Percentiles rank a stretch among this genome's conserved stretches.
Evolutionary conservation across 73 alveolate species (phyloP).

Genomic region (Paramecium tetraurelia): DNA sequence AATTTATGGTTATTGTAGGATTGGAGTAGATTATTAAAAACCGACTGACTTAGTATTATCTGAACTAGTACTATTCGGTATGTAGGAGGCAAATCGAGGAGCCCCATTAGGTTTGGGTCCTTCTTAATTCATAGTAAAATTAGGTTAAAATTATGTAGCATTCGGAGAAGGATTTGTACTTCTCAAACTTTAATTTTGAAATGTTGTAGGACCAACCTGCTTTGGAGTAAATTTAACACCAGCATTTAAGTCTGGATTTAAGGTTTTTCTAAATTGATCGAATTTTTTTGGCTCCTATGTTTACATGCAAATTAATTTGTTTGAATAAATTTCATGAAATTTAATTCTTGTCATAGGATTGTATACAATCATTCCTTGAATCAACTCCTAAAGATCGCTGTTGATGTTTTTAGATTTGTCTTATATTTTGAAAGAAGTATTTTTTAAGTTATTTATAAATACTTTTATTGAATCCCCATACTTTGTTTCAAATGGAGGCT

Average conservation of each 20-base stretch:
- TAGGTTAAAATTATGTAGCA: neutral
- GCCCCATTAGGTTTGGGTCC: too few relatives aligned
- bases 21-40: too few relatives aligned
- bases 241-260: too few relatives aligned
- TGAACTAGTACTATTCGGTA: too few relatives aligned
- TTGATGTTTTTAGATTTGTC: neutral
- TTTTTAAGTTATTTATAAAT: neutral
- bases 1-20: too few relatives aligned
- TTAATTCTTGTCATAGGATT: neutral
- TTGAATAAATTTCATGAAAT: neutral
- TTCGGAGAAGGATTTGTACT: too few relatives aligned
- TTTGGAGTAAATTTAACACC: too few relatives aligned
- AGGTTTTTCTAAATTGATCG: neutral
- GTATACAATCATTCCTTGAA: neutral
- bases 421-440: neutral
- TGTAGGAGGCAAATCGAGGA: too few relatives aligned
- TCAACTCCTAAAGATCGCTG: neutral
- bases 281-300: neutral
- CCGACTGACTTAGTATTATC: too few relatives aligned
- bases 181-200: too few relatives aligned
- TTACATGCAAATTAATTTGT: neutral
- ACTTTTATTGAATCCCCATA: neutral
- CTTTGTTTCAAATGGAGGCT: neutral
- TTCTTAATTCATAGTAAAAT: too few relatives aligned
- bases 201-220: too few relatives aligned